Evolutionary conservation across 2,329 filamentous ascomycete genomes (phyloP), one percentile per base, ranked within the genome.

Genomic region (Intubia oerlemansii): DNA sequence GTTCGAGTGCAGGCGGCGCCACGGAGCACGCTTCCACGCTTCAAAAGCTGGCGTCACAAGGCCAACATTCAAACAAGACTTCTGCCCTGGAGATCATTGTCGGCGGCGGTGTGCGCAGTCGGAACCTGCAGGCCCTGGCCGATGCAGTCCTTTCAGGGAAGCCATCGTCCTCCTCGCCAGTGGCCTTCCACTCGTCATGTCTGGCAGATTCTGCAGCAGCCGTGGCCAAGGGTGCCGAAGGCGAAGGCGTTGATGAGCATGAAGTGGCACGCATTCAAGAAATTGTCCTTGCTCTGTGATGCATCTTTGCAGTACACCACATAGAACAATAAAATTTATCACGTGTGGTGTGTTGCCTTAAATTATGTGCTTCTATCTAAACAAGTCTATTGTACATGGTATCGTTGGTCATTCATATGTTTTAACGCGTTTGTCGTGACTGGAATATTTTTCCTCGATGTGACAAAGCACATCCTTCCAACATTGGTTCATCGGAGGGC

Each of bases 61-160:
- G n/a, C n/a, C n/a, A n/a, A n/a, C n/a, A n/a, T n/a, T n/a, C n/a
- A n/a, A n/a, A n/a, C n/a, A n/a, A n/a, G n/a, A n/a, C n/a, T n/a
- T n/a, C n/a, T n/a, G 19, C 19, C 19, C 19, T 21, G 8, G 53
- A 66, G 40, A 43, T 67, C 25, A 51, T 67, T 10, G 47, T 62
- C 4, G 62, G 62, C 0, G 63, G 63, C 1, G 62, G 62, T 2
- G 48, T 65, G 12, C 48, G 59, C 24, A 49, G 44, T 24, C 32
- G 32, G n/a, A 62, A 59, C 32, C 41, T 56, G 7, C 19, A 13
- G 6, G 29, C 32, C 3, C 30, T 56, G 7, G 40, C 43, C 5
- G 34, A 35, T 7, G 36, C 31, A 5, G 34, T 58, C 14, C 37
- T 33, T 3, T 13, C 10, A 7, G 15, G 7, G 7, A n/a, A 33